phyloP scores from a whole-genome alignment of 257 asterid genomes.

The Fraxinus quadrangulata region DNA sequence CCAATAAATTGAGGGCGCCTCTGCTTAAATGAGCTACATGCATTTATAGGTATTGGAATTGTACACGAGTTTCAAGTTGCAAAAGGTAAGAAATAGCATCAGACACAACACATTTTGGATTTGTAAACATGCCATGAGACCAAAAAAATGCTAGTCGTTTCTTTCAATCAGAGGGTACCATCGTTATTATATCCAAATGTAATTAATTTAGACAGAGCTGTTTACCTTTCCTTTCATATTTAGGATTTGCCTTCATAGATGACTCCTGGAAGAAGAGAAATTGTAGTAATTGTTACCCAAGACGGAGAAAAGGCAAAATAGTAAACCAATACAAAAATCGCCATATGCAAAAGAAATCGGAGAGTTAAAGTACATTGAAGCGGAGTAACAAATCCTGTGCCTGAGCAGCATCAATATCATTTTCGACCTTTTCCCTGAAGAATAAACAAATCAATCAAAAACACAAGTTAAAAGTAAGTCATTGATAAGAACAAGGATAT shows the following conservation, averaged over 20 bases:
- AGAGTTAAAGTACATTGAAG: constrained; percentile 43
- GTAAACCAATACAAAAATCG: background rate
- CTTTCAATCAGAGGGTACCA: no score
- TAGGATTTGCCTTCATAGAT: constrained; percentile 43
- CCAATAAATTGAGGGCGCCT: background rate
- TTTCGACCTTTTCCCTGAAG: constrained; percentile 68
- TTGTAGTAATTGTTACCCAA: no score
- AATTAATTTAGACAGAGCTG: constrained; percentile 4
- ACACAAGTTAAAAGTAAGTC: background rate
- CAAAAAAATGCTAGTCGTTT: background rate
- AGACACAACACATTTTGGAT: background rate
- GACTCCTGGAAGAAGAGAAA: constrained; percentile 54
- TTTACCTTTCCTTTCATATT: constrained; percentile 68
- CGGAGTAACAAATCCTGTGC: constrained; percentile 71
- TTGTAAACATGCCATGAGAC: background rate
- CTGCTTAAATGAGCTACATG: background rate
- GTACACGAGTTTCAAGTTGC: background rate
- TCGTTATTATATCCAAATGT: background rate
- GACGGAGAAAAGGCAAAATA: no score
- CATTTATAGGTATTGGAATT: background rate
- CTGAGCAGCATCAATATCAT: constrained; percentile 52
- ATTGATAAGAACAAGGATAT: background rate
- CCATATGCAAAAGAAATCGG: background rate
- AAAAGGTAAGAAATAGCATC: constrained; percentile 5
- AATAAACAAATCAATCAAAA: constrained; percentile 12